Conservation (phyloP, 2,329 filamentous ascomycete genomes). For the Neodidymelliopsis sp. region DNA sequence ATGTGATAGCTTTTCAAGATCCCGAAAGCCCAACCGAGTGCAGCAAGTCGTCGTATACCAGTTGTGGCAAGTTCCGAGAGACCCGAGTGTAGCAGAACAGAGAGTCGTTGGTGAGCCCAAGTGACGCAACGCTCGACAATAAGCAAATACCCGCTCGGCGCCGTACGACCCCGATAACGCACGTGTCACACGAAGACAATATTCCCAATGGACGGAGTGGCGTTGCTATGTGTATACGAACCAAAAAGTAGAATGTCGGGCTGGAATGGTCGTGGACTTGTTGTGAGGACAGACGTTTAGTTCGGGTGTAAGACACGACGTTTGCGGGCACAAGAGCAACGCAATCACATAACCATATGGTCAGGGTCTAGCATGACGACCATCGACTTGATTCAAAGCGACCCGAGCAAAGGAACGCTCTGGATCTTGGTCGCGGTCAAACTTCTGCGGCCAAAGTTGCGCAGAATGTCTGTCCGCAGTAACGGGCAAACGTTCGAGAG, state of each 20-base stretch:
- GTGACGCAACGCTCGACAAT: constrained; percentile 14
- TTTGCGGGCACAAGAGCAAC: not conserved
- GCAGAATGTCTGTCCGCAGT: not conserved
- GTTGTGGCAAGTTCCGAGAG: no score
- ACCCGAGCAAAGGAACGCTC: not conserved
- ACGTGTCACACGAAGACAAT: constrained; percentile 6
- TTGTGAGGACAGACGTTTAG: not conserved
- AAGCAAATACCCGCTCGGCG: constrained; percentile 13
- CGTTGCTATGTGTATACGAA: not conserved
- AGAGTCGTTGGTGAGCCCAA: not conserved
- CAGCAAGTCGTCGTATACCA: not conserved
- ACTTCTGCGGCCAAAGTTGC: constrained; percentile 2
- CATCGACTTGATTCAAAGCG: not conserved
- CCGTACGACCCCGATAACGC: not conserved
- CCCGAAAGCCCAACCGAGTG: not conserved
- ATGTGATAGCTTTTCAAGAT: not conserved
- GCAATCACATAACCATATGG: not conserved
- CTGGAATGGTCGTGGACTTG: not conserved
- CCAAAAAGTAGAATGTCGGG: not conserved
- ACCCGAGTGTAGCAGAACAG: no score
- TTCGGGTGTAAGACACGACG: constrained; percentile 3
- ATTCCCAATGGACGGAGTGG: not conserved
- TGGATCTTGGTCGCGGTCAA: not conserved
- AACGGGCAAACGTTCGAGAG: not conserved
- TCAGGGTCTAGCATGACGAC: not conserved